Percentiles rank a stretch among this genome's conserved stretches.
phyloP scores from a whole-genome alignment of 2,329 filamentous ascomycete genomes.

The Pseudogymnoascus sp. region DNA sequence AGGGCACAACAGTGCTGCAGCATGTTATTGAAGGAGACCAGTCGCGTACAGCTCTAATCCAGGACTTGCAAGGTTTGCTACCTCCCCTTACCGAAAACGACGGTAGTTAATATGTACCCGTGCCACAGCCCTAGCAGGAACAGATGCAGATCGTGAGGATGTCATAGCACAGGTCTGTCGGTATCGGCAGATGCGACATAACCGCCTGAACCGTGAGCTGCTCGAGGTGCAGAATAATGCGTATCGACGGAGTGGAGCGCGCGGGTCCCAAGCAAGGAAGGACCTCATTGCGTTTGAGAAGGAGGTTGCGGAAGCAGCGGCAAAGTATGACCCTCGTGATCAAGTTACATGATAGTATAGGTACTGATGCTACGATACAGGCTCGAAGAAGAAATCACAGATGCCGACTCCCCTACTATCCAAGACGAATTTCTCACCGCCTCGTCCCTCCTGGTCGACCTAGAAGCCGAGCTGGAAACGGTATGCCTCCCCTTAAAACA shows the following conservation, averaged over 20 bases:
- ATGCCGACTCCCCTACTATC: conserved; percentile 5
- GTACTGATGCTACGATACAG: not conserved
- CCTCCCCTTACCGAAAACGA: not conserved
- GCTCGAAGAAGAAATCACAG: not conserved
- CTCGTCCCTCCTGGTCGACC: conserved; percentile 26
- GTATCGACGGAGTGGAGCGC: conserved; percentile 61
- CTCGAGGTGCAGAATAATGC: conserved; percentile 68
- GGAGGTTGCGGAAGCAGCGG: conserved; percentile 44
- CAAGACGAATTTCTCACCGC: not conserved
- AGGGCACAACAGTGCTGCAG: not conserved
- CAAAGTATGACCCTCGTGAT: conserved; percentile 20
- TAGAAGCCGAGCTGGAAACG: not conserved
- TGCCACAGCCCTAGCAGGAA: conserved; percentile 45
- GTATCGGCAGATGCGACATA: conserved; percentile 52
- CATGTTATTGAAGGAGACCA: conserved; percentile 1
- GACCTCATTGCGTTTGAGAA: conserved; percentile 61
- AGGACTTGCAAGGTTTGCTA: conserved; percentile 2
- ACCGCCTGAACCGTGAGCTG: conserved; percentile 52
- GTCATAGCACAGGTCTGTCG: conserved; percentile 49
- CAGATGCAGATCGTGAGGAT: conserved; percentile 47
- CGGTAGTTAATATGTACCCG: not conserved
- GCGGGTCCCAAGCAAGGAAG: conserved; percentile 70
- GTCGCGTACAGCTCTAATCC: conserved; percentile 11
- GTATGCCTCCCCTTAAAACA: not conserved
- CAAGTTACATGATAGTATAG: not conserved